phyloP scores from a whole-genome alignment of 2,329 filamentous ascomycete genomes.

The Coniochaeta prunicola region DNA sequence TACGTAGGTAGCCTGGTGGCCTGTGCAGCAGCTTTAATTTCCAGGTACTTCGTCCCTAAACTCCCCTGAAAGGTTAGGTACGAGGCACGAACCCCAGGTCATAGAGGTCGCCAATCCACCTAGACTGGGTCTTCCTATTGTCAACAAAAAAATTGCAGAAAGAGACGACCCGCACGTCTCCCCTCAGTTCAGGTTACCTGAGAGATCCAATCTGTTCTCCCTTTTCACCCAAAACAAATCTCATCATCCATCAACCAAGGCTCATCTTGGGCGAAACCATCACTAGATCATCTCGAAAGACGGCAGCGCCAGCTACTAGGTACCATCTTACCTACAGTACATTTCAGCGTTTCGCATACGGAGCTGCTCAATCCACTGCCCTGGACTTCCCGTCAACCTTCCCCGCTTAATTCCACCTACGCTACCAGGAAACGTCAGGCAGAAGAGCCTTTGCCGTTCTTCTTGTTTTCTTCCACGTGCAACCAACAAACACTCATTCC shows the following conservation, averaged over 20 bases:
- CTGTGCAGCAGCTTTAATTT: not conserved
- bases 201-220: not conserved
- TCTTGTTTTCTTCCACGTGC: slow-evolving; percentile 4
- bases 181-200: slow-evolving; percentile 5
- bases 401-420: not conserved
- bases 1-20: not conserved
- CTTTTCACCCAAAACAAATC: not conserved
- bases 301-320: not conserved
- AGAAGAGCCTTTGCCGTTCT: not conserved
- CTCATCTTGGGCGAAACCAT: not conserved
- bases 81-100: not conserved
- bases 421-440: not conserved
- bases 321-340: not conserved
- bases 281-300: not conserved
- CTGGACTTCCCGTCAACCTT: too few relatives aligned
- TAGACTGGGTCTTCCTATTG: slow-evolving; percentile 13
- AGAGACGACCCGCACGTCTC: slow-evolving; percentile 13
- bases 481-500: slow-evolving; percentile 17
- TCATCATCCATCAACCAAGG: not conserved
- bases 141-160: slow-evolving; percentile 19
- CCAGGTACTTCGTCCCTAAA: too few relatives aligned
- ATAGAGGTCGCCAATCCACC: slow-evolving; percentile 7
- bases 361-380: not conserved
- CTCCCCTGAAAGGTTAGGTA: too few relatives aligned
- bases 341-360: not conserved